These are phyloP conservation scores for Nannochloris sp. DNA, from an alignment of 139 green algal species.

Conservation along the genomic window DNA sequence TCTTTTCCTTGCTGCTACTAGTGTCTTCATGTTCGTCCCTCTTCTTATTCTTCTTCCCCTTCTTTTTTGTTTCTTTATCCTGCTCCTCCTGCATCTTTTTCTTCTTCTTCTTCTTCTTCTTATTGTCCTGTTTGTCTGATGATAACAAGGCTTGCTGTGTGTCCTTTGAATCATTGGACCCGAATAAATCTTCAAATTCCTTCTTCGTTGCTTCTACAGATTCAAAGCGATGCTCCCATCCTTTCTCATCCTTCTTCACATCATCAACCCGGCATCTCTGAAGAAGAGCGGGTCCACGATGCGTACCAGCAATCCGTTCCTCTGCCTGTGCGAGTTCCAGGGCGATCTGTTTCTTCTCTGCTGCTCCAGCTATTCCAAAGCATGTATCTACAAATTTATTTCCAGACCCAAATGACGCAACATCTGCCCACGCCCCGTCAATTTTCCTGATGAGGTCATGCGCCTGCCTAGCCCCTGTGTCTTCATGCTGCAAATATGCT, in stretches of 20 bases:
- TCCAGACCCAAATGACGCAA: constrained; percentile 17
- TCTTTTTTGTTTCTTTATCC: background rate
- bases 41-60: background rate
- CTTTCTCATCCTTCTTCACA: constrained; percentile 18
- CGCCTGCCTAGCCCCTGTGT: constrained; percentile 26
- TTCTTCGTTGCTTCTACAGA: constrained; percentile 7
- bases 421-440: constrained; percentile 22
- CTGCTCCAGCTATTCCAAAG: constrained; percentile 7
- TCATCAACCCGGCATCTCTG: constrained; percentile 24
- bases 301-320: constrained; percentile 8
- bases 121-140: background rate
- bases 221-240: constrained; percentile 10
- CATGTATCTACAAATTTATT: constrained; percentile 43
- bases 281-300: constrained; percentile 23
- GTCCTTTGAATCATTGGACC: background rate
- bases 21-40: background rate
- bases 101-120: constrained; percentile 2
- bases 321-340: constrained; percentile 37
- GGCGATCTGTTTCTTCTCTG: constrained; percentile 38
- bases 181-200: constrained; percentile 31
- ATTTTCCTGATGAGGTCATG: constrained; percentile 35
- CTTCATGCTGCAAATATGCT: constrained; percentile 31
- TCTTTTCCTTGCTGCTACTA: constrained; percentile 8
- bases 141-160: background rate
- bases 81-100: background rate